phyloP scores from a whole-genome alignment of 208 protist species.

The Acanthamoeba divionensis region DNA sequence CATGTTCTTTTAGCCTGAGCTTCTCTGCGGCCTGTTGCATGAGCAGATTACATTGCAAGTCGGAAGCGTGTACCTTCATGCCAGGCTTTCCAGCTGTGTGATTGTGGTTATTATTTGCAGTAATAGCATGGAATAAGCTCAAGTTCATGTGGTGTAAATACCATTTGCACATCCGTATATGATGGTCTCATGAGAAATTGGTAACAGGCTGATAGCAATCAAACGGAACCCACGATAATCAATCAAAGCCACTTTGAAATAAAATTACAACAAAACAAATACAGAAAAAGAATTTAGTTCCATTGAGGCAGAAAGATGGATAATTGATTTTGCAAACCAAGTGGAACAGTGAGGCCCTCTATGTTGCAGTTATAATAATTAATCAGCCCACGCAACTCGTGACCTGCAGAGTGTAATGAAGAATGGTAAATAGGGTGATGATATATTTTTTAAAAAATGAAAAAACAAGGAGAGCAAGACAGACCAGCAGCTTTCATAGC shows the following conservation, averaged over 20 bases:
- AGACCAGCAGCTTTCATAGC: conserved; percentile 40
- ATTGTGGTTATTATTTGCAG: no score
- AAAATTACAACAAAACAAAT: background rate
- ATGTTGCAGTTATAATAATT: conserved; percentile 52
- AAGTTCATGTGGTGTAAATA: no score
- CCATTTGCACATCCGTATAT: conserved; percentile 41
- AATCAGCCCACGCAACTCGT: conserved; percentile 45
- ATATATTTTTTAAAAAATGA: background rate
- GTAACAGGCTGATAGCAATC: conserved; percentile 21
- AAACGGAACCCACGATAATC: conserved; percentile 47
- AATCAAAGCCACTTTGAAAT: conserved; percentile 48
- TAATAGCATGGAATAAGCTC: no score
- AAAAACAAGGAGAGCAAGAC: background rate
- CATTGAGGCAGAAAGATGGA: background rate
- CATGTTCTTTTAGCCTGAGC: conserved; percentile 19
- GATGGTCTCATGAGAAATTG: conserved; percentile 37
- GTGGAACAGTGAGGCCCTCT: background rate
- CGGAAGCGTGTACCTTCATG: background rate
- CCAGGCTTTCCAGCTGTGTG: conserved; percentile 28
- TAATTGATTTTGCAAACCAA: background rate
- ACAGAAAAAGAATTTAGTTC: background rate
- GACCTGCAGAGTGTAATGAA: background rate
- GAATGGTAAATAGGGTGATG: background rate
- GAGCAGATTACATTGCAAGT: conserved; percentile 2
- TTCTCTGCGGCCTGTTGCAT: conserved; percentile 37